Evolutionary conservation across 768 basidiomycete species (phyloP).

Genomic region (Psilocybe subaeruginosa): DNA sequence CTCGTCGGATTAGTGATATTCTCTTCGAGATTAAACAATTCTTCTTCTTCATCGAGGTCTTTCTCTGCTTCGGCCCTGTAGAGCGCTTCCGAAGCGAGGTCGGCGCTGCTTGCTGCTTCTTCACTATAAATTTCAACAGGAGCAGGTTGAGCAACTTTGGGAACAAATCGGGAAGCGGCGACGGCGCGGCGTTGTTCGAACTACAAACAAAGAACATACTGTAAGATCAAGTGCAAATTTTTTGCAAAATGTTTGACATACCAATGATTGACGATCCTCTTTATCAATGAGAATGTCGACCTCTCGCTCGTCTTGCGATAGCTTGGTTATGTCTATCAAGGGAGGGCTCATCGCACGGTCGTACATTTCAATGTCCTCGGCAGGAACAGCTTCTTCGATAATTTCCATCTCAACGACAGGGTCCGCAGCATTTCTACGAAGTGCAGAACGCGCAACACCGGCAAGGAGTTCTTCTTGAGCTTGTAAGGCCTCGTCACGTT

Average conservation of each 20-base stretch:
- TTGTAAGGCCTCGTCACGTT: conserved; percentile 93
- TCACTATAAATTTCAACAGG: conserved; percentile 58
- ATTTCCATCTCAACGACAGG: conserved; percentile 34
- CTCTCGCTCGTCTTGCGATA: conserved; percentile 79
- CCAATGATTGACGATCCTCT: conserved; percentile 68
- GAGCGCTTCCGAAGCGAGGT: conserved; percentile 86
- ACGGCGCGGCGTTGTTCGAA: conserved; percentile 80
- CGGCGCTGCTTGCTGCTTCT: conserved; percentile 64
- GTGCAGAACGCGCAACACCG: conserved; percentile 68
- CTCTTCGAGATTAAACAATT: conserved; percentile 93
- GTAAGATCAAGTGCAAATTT: background rate
- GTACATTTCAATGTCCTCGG: conserved; percentile 80
- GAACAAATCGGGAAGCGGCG: conserved; percentile 85
- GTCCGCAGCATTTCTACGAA: conserved; percentile 36
- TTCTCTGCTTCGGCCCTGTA: conserved; percentile 91
- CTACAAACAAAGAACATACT: conserved; percentile 39
- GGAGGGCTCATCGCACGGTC: conserved; percentile 85
- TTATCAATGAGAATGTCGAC: conserved; percentile 74
- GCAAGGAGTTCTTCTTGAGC: conserved; percentile 91
- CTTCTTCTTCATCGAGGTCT: conserved; percentile 95
- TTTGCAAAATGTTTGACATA: conserved; percentile 36
- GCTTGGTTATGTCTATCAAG: conserved; percentile 70
- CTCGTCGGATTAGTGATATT: conserved; percentile 79
- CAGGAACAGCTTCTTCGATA: conserved; percentile 35
- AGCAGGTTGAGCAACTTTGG: conserved; percentile 66